phyloP scores from a whole-genome alignment of 1,284 basidiomycete species.

The Gymnopus androsaceus region DNA sequence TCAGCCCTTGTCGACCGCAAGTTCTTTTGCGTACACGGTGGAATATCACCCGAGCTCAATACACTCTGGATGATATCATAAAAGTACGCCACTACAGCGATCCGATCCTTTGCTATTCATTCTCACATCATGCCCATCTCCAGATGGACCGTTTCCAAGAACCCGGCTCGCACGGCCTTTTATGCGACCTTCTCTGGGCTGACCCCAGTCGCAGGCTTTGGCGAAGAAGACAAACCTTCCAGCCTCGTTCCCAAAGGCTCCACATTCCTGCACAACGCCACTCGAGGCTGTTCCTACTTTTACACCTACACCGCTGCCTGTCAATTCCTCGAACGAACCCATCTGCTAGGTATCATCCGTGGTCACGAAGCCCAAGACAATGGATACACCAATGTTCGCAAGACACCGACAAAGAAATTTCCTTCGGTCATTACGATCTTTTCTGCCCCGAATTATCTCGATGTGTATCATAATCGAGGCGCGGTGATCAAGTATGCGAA shows the following conservation, averaged over 20 bases:
- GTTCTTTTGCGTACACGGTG: slow-evolving; percentile 98
- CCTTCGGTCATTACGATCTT: slow-evolving; percentile 96
- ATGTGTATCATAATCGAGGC: slow-evolving; percentile 95
- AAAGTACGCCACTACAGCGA: slow-evolving; percentile 47
- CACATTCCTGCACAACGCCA: slow-evolving; percentile 84
- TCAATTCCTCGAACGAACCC: slow-evolving; percentile 91
- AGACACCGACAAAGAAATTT: slow-evolving; percentile 88
- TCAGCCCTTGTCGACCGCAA: slow-evolving; percentile 94
- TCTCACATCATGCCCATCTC: neutral
- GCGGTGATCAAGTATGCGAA: slow-evolving; percentile 98
- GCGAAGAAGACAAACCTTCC: slow-evolving; percentile 52
- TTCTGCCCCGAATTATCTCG: slow-evolving; percentile 95
- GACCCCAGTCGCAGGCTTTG: slow-evolving; percentile 86
- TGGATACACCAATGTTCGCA: slow-evolving; percentile 95
- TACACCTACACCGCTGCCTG: slow-evolving; percentile 96
- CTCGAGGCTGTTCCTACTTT: slow-evolving; percentile 92
- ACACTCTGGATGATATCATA: slow-evolving; percentile 81
- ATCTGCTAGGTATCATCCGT: slow-evolving; percentile 90
- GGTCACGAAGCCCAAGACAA: slow-evolving; percentile 98
- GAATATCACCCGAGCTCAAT: slow-evolving; percentile 87
- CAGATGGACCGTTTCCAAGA: slow-evolving; percentile 92
- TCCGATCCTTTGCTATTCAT: slow-evolving; percentile 6
- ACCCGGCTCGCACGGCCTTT: slow-evolving; percentile 88
- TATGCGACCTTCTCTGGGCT: slow-evolving; percentile 96
- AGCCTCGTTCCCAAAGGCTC: slow-evolving; percentile 43